A percentile compares a stretch with the other conserved stretches of the same genome.
Evolutionary conservation across 2,329 filamentous ascomycete genomes (phyloP).

Genomic region (Tolypocladium guangdongense): DNA sequence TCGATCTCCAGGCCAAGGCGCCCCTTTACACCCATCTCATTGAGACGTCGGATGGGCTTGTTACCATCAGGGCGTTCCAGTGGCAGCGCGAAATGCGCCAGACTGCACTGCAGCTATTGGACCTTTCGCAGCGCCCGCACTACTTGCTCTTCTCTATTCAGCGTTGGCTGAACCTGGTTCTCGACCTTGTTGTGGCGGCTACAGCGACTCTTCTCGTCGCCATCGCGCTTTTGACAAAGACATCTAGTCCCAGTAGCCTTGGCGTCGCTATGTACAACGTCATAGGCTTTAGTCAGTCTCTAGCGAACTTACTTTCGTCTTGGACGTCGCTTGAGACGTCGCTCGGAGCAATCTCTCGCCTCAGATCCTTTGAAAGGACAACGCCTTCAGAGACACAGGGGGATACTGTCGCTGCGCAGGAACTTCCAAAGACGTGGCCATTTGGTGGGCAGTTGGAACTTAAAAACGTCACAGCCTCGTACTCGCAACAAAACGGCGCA

Average conservation of each 20-base stretch:
- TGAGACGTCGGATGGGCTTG: slow-evolving; percentile 34
- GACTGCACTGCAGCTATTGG: slow-evolving; percentile 21
- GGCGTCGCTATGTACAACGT: slow-evolving; percentile 14
- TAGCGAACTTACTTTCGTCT: slow-evolving; percentile 13
- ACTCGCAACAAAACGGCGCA: slow-evolving; percentile 3
- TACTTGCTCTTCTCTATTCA: slow-evolving; percentile 41
- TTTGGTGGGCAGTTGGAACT: slow-evolving; percentile 13
- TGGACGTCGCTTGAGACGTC: slow-evolving; percentile 22
- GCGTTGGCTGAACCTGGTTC: slow-evolving; percentile 36
- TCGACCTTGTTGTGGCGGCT: slow-evolving; percentile 29
- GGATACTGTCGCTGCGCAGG: not conserved
- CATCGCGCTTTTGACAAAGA: slow-evolving; percentile 21
- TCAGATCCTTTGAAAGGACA: slow-evolving; percentile 13
- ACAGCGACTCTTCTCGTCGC: slow-evolving; percentile 14
- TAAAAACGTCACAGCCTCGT: slow-evolving; percentile 14
- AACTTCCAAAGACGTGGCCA: slow-evolving; percentile 14
- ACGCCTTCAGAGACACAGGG: slow-evolving; percentile 10
- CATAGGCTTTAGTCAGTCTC: slow-evolving; percentile 13
- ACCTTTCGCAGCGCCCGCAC: slow-evolving; percentile 37
- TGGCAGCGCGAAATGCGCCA: slow-evolving; percentile 31
- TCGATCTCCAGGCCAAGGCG: slow-evolving; percentile 25
- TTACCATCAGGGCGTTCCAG: slow-evolving; percentile 36
- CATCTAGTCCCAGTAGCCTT: slow-evolving; percentile 8
- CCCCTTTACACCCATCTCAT: slow-evolving; percentile 25
- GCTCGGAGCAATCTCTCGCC: slow-evolving; percentile 13